Evolutionary conservation across 2,329 filamentous ascomycete genomes (phyloP).

Genomic region (Colletotrichum endophyticum): DNA sequence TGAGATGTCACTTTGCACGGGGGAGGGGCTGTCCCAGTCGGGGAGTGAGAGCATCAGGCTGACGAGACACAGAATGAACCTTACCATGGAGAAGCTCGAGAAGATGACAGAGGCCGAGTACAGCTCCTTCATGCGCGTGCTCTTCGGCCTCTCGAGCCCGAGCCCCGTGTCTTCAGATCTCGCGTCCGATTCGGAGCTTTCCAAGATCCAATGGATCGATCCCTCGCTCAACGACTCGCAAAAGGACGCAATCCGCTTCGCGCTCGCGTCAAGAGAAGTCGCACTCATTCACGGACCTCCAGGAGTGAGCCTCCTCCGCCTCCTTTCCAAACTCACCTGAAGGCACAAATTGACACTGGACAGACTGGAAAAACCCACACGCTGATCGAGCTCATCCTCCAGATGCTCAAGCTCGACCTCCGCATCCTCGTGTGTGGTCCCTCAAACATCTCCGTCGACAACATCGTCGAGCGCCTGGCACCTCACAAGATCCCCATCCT

Average conservation of each 20-base stretch:
- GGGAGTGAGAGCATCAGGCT: background rate
- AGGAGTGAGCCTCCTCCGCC: constrained; percentile 58
- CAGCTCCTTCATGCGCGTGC: constrained; percentile 63
- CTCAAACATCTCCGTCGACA: constrained; percentile 97
- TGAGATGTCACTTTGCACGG: background rate
- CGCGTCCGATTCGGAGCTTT: constrained; percentile 42
- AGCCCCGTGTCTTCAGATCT: constrained; percentile 50
- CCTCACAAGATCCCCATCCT: constrained; percentile 86
- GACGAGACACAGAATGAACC: constrained; percentile 58
- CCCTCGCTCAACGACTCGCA: constrained; percentile 68
- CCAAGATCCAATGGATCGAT: constrained; percentile 64
- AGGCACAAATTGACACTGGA: constrained; percentile 1
- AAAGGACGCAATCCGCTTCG: constrained; percentile 78
- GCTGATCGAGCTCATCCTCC: constrained; percentile 92
- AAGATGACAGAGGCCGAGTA: constrained; percentile 64
- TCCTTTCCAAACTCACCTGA: background rate
- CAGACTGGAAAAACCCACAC: constrained; percentile 96
- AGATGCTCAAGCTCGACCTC: constrained; percentile 75
- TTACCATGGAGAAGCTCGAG: constrained; percentile 63
- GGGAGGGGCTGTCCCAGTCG: background rate
- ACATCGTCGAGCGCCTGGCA: constrained; percentile 91
- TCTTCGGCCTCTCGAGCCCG: constrained; percentile 65
- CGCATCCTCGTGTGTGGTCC: constrained; percentile 93
- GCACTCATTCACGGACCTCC: constrained; percentile 94
- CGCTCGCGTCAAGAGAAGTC: constrained; percentile 79